Percentiles rank a stretch among this genome's conserved stretches.
These are phyloP conservation scores for Rheum nobile DNA, from an alignment of 148 eudicot genomes.

Conservation along the genomic window DNA sequence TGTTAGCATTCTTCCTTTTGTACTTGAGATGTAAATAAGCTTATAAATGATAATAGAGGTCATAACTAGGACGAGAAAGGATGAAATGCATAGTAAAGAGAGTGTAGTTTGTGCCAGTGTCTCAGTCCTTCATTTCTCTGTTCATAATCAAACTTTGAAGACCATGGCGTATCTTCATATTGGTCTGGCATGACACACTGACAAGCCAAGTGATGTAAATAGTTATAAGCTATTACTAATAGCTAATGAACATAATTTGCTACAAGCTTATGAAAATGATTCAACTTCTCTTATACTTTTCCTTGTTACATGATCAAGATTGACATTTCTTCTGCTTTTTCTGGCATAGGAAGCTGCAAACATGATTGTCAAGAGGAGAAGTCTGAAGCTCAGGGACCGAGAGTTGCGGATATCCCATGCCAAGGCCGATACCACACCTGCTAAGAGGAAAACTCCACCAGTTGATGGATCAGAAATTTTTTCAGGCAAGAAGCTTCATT, in stretches of 20 bases:
- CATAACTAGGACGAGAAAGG: neutral
- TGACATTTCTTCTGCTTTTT: neutral
- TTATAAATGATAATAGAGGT: neutral
- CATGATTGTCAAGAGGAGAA: conserved; percentile 39
- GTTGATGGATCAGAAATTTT: conserved; percentile 19
- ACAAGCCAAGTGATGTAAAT: too few relatives aligned
- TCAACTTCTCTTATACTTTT: neutral
- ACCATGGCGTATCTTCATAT: neutral
- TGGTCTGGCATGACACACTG: neutral
- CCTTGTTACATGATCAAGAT: neutral
- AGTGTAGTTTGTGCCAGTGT: neutral
- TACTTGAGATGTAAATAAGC: neutral
- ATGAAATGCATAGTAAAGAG: neutral
- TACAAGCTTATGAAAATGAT: neutral
- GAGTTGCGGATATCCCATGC: conserved; percentile 64
- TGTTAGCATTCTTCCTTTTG: neutral
- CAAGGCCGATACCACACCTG: conserved; percentile 36
- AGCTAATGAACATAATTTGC: too few relatives aligned
- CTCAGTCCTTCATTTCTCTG: neutral
- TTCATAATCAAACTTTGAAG: neutral
- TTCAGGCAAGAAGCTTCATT: conserved; percentile 31
- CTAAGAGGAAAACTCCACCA: conserved; percentile 40
- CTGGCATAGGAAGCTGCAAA: conserved; percentile 71
- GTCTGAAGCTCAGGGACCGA: conserved; percentile 73
- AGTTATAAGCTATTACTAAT: too few relatives aligned